Evolutionary conservation across 345 rosid genomes (phyloP).

Genomic region (Noccaea caerulescens): DNA sequence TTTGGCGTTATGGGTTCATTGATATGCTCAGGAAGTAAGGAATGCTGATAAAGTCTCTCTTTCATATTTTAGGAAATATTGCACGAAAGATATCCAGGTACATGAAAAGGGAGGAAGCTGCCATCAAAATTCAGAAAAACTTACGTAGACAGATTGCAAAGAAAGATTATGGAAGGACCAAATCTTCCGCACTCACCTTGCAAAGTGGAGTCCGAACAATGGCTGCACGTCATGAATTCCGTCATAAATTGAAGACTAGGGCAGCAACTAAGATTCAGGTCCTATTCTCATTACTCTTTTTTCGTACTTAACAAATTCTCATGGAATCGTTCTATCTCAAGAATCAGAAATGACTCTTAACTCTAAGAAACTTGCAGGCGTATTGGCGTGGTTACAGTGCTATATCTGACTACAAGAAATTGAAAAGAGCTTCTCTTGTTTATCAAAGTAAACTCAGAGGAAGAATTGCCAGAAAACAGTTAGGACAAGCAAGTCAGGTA

Average conservation of each 20-base stretch:
- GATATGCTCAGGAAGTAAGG: conserved; percentile 9
- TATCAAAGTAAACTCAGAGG: conserved; percentile 52
- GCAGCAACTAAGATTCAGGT: conserved; percentile 74
- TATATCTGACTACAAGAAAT: conserved; percentile 50
- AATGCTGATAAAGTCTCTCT: conserved; percentile 22
- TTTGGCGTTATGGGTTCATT: conserved; percentile 10
- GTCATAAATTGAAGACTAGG: conserved; percentile 40
- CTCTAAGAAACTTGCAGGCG: conserved; percentile 50
- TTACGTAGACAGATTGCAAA: conserved; percentile 64
- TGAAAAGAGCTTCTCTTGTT: conserved; percentile 51
- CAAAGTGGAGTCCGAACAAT: conserved; percentile 66
- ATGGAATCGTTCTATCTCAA: conserved; percentile 32
- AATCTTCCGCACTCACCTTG: conserved; percentile 60
- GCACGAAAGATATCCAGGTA: conserved; percentile 47
- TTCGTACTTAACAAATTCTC: conserved; percentile 22
- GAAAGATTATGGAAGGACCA: conserved; percentile 49
- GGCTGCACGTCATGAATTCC: conserved; percentile 55
- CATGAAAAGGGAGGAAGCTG: conserved; percentile 63
- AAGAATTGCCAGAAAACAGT: conserved; percentile 45
- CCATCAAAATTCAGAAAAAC: conserved; percentile 71
- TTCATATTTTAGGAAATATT: conserved; percentile 54
- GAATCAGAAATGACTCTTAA: conserved; percentile 27
- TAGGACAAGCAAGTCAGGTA: conserved; percentile 48
- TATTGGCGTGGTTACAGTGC: conserved; percentile 64
- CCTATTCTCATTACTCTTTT: conserved; percentile 18